These are phyloP conservation scores for Leccinum truebloodii DNA, from an alignment of 768 basidiomycete species.

Conservation along the genomic window DNA sequence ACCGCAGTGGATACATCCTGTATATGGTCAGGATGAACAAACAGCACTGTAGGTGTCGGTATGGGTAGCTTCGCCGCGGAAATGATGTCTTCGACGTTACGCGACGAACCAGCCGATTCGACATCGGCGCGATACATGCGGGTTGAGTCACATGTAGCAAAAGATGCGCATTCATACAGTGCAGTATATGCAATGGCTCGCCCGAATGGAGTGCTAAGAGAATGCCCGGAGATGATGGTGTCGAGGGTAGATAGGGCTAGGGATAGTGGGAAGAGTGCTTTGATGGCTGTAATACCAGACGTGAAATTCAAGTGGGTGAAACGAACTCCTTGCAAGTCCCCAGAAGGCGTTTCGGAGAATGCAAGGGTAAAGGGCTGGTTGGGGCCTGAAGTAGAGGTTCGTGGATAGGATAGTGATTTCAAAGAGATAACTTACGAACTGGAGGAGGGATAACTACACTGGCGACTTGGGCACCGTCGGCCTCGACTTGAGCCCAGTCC, in stretches of 20 bases:
- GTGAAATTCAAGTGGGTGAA: slow-evolving; percentile 86
- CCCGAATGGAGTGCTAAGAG: slow-evolving; percentile 76
- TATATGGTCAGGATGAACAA: slow-evolving; percentile 67
- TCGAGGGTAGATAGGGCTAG: slow-evolving; percentile 70
- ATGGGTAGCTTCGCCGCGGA: slow-evolving; percentile 53
- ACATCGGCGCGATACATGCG: slow-evolving; percentile 43
- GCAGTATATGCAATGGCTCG: slow-evolving; percentile 78
- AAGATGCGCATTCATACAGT: slow-evolving; percentile 72
- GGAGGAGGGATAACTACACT: slow-evolving; percentile 44
- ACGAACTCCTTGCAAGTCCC: slow-evolving; percentile 59
- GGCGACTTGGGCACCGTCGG: slow-evolving; percentile 53
- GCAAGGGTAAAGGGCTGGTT: slow-evolving; percentile 67
- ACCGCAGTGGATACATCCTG: slow-evolving; percentile 54
- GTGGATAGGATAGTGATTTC: not conserved
- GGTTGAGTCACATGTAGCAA: slow-evolving; percentile 63
- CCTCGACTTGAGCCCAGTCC: slow-evolving; percentile 70
- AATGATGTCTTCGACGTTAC: slow-evolving; percentile 49
- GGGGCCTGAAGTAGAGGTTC: slow-evolving; percentile 28
- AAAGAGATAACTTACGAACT: slow-evolving; percentile 48
- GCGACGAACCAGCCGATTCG: slow-evolving; percentile 9
- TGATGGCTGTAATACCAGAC: slow-evolving; percentile 81
- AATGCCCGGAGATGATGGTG: slow-evolving; percentile 73
- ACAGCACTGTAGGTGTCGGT: slow-evolving; percentile 78
- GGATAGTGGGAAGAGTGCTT: slow-evolving; percentile 73
- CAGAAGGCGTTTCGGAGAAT: slow-evolving; percentile 55